Percentiles rank a stretch among this genome's conserved stretches.
phyloP scores from a whole-genome alignment of 345 rosid species.

The Linum tenue region DNA sequence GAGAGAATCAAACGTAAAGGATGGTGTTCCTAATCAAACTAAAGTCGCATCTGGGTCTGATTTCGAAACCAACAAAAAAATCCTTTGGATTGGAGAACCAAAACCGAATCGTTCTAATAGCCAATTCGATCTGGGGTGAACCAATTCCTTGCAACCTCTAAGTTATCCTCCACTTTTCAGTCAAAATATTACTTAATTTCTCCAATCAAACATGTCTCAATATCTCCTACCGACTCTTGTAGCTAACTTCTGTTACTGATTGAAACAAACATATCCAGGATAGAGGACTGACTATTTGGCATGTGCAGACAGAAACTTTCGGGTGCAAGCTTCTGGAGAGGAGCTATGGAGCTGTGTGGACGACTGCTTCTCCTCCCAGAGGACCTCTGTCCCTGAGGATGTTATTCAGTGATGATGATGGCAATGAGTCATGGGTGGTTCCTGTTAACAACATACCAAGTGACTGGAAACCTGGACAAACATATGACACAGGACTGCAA shows the following conservation, averaged over 20 bases:
- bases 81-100: too few relatives aligned
- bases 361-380: conserved; percentile 45
- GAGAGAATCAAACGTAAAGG: too few relatives aligned
- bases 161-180: too few relatives aligned
- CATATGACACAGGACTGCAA: conserved; percentile 58
- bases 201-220: too few relatives aligned
- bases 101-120: too few relatives aligned
- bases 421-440: conserved; percentile 52
- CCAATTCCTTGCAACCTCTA: too few relatives aligned
- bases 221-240: too few relatives aligned
- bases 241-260: background rate
- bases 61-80: too few relatives aligned
- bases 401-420: conserved; percentile 46
- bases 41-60: too few relatives aligned
- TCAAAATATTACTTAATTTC: too few relatives aligned
- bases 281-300: background rate
- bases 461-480: conserved; percentile 54
- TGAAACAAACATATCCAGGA: background rate
- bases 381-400: conserved; percentile 56
- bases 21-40: too few relatives aligned
- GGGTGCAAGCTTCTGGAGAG: conserved; percentile 50
- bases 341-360: conserved; percentile 48
- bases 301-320: conserved; percentile 38
- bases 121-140: too few relatives aligned
- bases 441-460: conserved; percentile 51